Evolutionary conservation across 371 early-diverging fungal genomes (phyloP).

Genomic region (Smittium mucronatum): DNA sequence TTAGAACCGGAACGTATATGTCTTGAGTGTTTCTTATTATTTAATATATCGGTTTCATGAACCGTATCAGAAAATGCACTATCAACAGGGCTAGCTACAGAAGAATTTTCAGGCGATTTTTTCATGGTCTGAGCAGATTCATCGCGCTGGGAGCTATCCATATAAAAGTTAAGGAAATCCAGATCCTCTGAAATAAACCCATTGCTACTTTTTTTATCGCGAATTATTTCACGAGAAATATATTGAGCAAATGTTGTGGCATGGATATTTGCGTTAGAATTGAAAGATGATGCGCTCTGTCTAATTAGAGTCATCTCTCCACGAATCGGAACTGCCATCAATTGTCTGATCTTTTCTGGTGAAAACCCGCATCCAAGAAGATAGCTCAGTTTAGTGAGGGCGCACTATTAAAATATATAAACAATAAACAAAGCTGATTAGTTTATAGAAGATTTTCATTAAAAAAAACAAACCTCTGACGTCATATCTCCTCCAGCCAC

Average conservation of each 20-base stretch:
- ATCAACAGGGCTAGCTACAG: conserved; percentile 9
- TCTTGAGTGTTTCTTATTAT: neutral
- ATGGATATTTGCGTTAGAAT: conserved; percentile 59
- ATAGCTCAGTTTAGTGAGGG: conserved; percentile 87
- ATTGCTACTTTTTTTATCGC: conserved; percentile 14
- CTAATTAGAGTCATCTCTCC: conserved; percentile 77
- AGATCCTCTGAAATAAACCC: conserved; percentile 1
- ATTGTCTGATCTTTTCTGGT: conserved; percentile 54
- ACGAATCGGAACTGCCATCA: conserved; percentile 74
- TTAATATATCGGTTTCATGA: neutral
- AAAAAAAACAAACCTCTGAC: conserved; percentile 45
- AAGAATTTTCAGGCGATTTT: neutral
- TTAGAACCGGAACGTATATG: neutral
- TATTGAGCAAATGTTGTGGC: conserved; percentile 42
- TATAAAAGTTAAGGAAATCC: neutral
- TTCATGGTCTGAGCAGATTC: neutral
- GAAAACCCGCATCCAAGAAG: conserved; percentile 53
- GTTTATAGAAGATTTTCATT: neutral
- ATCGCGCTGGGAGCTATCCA: neutral
- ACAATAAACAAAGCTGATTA: conserved; percentile 11
- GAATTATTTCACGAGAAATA: conserved; percentile 28
- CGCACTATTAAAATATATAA: conserved; percentile 41
- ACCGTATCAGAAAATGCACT: conserved; percentile 3
- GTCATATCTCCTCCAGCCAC: conserved; percentile 97
- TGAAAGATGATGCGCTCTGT: conserved; percentile 45